Evolutionary conservation across 2,329 filamentous ascomycete species (phyloP).

Genomic region (Rhytidhysteron rufulum): DNA sequence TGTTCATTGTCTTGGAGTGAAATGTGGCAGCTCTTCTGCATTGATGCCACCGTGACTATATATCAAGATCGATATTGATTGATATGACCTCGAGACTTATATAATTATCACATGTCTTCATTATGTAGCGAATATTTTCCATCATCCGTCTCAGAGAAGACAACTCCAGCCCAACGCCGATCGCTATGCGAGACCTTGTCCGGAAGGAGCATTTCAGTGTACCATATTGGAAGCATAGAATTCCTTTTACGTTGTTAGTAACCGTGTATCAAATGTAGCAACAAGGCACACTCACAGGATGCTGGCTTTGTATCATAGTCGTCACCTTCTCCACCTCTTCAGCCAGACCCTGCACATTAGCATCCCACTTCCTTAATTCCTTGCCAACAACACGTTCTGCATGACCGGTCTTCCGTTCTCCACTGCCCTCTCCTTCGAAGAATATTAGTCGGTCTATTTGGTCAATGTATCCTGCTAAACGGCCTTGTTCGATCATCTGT

Average conservation of each 20-base stretch:
- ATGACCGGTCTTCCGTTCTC: constrained; percentile 63
- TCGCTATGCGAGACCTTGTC: constrained; percentile 4
- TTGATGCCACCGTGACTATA: too few species aligned
- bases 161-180: neutral
- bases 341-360: constrained; percentile 77
- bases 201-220: constrained; percentile 9
- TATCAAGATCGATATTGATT: too few species aligned
- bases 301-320: constrained; percentile 73
- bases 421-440: constrained; percentile 75
- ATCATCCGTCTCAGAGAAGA: too few species aligned
- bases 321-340: constrained; percentile 89
- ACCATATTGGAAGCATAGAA: constrained; percentile 45
- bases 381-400: constrained; percentile 58
- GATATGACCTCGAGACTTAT: too few species aligned
- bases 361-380: constrained; percentile 82
- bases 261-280: too few species aligned
- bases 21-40: too few species aligned
- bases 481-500: constrained; percentile 91
- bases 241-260: constrained; percentile 17
- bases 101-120: too few species aligned
- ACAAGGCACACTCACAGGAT: constrained; percentile 66
- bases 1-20: too few species aligned
- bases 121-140: too few species aligned
- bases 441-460: constrained; percentile 86
- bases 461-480: constrained; percentile 84